Conservation (phyloP, 169 alveolate genomes). For the Cyclospora cayetanensis region DNA sequence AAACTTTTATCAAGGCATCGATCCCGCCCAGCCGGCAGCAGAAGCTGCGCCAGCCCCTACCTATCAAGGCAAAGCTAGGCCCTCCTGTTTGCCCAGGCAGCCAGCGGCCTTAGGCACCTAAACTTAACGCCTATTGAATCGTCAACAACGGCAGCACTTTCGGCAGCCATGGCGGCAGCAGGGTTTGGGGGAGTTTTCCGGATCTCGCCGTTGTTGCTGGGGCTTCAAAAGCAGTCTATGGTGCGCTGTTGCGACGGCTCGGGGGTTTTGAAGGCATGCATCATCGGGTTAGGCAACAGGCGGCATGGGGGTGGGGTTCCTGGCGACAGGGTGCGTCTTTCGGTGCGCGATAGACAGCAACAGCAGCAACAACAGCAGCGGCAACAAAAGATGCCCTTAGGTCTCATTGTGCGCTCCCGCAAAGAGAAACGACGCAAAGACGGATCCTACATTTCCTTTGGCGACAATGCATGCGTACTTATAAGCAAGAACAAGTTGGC, state of each 20-base stretch:
- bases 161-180: too few species aligned
- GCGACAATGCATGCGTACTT: constrained; percentile 77
- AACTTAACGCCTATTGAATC: too few species aligned
- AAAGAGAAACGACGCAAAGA: constrained; percentile 75
- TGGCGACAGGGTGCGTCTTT: constrained; percentile 77
- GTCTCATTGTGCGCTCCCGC: constrained; percentile 74
- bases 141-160: too few species aligned
- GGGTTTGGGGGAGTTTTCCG: too few species aligned
- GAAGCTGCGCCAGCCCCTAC: too few species aligned
- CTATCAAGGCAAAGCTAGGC: too few species aligned
- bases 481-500: constrained; percentile 74
- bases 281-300: constrained; percentile 76
- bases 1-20: too few species aligned
- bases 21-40: too few species aligned
- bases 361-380: constrained; percentile 21
- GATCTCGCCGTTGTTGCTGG: constrained; percentile 65
- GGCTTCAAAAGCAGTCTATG: constrained; percentile 79
- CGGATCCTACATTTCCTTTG: constrained; percentile 78
- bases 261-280: constrained; percentile 79
- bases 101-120: too few species aligned
- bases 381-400: constrained; percentile 78
- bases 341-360: constrained; percentile 70
- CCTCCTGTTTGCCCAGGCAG: too few species aligned
- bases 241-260: constrained; percentile 79
- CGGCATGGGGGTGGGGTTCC: constrained; percentile 77